Percentiles rank a stretch among this genome's conserved stretches.
Conservation (phyloP, 2,329 filamentous ascomycete species). For the Colletotrichum eleusines region DNA sequence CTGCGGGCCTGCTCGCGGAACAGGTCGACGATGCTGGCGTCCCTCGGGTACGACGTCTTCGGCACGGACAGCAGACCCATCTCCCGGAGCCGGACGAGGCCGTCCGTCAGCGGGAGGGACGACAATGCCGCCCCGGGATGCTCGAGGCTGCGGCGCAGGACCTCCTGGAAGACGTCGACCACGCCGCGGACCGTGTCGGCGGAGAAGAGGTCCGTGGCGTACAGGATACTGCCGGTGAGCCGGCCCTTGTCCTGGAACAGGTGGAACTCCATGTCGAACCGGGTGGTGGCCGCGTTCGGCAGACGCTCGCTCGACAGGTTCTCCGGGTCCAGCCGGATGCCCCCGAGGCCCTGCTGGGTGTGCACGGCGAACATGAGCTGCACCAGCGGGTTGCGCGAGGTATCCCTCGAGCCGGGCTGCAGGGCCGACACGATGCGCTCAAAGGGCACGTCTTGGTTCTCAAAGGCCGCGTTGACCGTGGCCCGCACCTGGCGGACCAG, state of each 20-base stretch:
- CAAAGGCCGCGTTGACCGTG: neutral
- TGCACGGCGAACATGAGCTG: slow-evolving; percentile 19
- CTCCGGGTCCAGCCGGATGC: slow-evolving; percentile 1
- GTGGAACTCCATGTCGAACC: slow-evolving; percentile 14
- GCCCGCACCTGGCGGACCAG: slow-evolving; percentile 7
- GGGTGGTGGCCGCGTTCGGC: neutral
- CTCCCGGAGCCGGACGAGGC: neutral
- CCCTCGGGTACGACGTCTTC: neutral
- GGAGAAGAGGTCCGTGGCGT: neutral
- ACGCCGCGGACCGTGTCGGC: neutral
- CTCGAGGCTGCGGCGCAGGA: neutral
- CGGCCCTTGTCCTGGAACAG: slow-evolving; percentile 5
- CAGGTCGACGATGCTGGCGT: slow-evolving; percentile 9
- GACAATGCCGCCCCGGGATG: neutral
- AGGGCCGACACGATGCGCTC: slow-evolving; percentile 11
- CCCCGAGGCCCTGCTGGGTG: neutral
- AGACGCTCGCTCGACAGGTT: neutral
- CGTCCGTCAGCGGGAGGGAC: neutral
- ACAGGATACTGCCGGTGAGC: neutral
- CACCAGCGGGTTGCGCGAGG: slow-evolving; percentile 13
- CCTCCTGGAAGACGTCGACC: neutral
- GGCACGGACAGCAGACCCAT: neutral
- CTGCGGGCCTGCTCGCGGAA: neutral
- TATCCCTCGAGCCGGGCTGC: slow-evolving; percentile 8
- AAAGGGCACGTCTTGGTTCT: slow-evolving; percentile 20